Conservation (phyloP, 2,329 filamentous ascomycete species). For the Colletotrichum sansevieriae region DNA sequence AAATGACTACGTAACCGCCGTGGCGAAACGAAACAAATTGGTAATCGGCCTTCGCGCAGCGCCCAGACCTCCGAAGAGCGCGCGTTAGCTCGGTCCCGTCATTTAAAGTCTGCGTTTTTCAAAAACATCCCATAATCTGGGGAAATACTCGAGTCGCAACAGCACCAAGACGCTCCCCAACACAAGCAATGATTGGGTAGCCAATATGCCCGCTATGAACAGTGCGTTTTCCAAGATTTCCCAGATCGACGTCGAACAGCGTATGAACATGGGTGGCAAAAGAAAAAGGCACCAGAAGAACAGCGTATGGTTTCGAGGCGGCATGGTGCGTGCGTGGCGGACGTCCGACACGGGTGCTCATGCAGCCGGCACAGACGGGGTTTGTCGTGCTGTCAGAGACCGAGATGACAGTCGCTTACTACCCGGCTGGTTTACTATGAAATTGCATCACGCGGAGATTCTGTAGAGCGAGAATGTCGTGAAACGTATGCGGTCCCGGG, state of each 20-base stretch:
- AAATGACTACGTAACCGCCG: not conserved
- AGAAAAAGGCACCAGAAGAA: no score
- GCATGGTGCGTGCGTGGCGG: constrained; percentile 3
- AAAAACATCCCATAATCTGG: constrained; percentile 6
- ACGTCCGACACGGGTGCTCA: constrained; percentile 26
- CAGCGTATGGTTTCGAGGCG: not conserved
- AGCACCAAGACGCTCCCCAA: not conserved
- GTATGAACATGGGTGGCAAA: not conserved
- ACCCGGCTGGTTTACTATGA: no score
- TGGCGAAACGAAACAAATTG: constrained; percentile 1
- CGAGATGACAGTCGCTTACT: not conserved
- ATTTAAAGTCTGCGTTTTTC: not conserved
- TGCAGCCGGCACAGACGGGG: not conserved
- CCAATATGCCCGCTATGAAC: not conserved
- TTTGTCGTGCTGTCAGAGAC: not conserved
- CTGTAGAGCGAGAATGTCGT: not conserved
- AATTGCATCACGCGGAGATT: not conserved
- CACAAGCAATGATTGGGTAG: not conserved
- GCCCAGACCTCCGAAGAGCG: not conserved
- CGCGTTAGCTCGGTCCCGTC: constrained; percentile 11
- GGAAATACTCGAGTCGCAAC: constrained; percentile 1
- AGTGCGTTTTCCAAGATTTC: not conserved
- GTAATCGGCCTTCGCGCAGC: not conserved
- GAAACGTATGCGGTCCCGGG: constrained; percentile 15
- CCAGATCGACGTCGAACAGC: not conserved